Evolutionary conservation across 2,329 filamentous ascomycete species (phyloP), one percentile per base, ranked within the genome.

Genomic region (Pseudovirgaria hyperparasitica): DNA sequence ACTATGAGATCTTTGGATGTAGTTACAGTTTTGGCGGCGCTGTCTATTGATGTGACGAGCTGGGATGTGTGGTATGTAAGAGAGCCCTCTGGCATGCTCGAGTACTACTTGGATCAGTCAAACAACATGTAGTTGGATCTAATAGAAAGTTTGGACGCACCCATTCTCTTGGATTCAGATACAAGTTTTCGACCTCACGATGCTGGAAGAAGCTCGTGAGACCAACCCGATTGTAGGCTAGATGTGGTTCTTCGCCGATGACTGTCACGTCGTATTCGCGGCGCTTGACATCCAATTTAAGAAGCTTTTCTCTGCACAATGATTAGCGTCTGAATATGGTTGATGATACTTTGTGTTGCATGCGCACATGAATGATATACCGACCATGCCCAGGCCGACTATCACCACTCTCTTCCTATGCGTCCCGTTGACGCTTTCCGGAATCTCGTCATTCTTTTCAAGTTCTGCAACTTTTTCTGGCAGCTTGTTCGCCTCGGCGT

Each of bases 351-450:
- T 11, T n/a, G n/a, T n/a, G n/a, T 21, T 6, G 17, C 9, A 25
- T 8, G 63, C 77, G 65, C 58, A 87, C 80, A 92, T 82, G 50
- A 92, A 87, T 22, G 80, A 76, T 40, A 90, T 78, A 20, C 79
- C 82, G 23, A 93, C 85, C 86, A 94, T 94, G 3, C 85, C 85
- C 55, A 93, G 56, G 7, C 85, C 85, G 20, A 92, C 82, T 19
- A 92, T 74, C 2, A 92, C 82, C 19, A 92, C 58, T 45, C 67
- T 74, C 51, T 81, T 82, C 35, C 71, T 60, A 33, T 57, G 37
- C 18, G 37, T 36, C 27, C 40, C 34, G 19, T 48, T 44, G 5
- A 52, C 45, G 9, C 55, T 41, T 25, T 57, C 42, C 13, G 39
- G 36, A 6, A 37, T 41, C 23, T 31, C 18, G 22, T 24, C 41